phyloP scores from a whole-genome alignment of 2,329 filamentous ascomycete genomes.

The Aspergillus fischeri region DNA sequence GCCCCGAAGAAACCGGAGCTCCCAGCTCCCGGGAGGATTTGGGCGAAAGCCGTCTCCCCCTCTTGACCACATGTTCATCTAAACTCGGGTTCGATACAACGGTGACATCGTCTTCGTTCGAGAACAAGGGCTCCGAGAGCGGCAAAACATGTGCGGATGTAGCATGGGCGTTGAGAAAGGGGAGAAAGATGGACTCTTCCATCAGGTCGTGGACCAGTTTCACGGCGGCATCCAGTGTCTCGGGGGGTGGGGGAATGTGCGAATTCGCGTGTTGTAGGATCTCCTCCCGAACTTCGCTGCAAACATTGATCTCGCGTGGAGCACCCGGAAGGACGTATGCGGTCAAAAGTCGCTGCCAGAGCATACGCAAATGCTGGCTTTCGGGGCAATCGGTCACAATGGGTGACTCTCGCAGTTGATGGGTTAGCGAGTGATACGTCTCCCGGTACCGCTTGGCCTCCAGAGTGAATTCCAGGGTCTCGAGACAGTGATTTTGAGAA shows the following conservation, averaged over 20 bases:
- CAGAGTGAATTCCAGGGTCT: slow-evolving; percentile 94
- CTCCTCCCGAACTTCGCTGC: slow-evolving; percentile 76
- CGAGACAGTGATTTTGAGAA: slow-evolving; percentile 93
- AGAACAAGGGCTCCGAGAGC: slow-evolving; percentile 41
- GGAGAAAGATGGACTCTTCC: slow-evolving; percentile 92
- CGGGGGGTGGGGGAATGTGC: slow-evolving; percentile 64
- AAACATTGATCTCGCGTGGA: slow-evolving; percentile 85
- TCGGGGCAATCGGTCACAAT: slow-evolving; percentile 52
- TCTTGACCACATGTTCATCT: slow-evolving; percentile 29
- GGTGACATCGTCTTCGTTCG: slow-evolving; percentile 33
- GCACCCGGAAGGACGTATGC: slow-evolving; percentile 86
- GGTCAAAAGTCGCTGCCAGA: slow-evolving; percentile 85
- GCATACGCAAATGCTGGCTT: slow-evolving; percentile 66
- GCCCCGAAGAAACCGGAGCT: slow-evolving; percentile 20
- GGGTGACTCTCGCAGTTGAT: slow-evolving; percentile 44
- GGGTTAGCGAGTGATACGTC: slow-evolving; percentile 58
- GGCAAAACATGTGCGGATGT: slow-evolving; percentile 46
- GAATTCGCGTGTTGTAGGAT: slow-evolving; percentile 63
- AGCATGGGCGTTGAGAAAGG: slow-evolving; percentile 72
- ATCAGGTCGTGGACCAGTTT: slow-evolving; percentile 91
- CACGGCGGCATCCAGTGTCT: slow-evolving; percentile 74
- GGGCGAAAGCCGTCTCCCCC: slow-evolving; percentile 27
- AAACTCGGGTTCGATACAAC: slow-evolving; percentile 26
- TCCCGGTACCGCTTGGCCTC: slow-evolving; percentile 82
- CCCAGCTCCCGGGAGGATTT: slow-evolving; percentile 30